A percentile compares a stretch with the other conserved stretches of the same genome.
phyloP scores from a whole-genome alignment of 306 rosid genomes.

The Glycyrrhiza uralensis region DNA sequence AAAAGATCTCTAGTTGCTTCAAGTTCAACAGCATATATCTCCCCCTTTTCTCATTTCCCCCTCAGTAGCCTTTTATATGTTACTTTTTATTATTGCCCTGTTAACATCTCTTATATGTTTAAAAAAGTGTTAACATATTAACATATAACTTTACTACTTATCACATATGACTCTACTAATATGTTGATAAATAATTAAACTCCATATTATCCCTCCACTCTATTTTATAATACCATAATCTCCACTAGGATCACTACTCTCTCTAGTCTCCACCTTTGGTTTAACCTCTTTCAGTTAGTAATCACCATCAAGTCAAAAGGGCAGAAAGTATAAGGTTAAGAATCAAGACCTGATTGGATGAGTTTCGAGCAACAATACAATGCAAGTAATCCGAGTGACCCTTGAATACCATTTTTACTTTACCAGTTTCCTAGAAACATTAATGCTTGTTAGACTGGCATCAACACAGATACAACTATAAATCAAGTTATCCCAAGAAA shows the following conservation, averaged over 20 bases:
- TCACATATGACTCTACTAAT: no score
- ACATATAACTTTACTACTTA: neutral
- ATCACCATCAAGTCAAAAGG: conserved; percentile 10
- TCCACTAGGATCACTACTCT: neutral
- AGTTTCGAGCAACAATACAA: conserved; percentile 76
- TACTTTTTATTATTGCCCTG: neutral
- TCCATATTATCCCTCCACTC: neutral
- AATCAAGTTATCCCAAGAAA: conserved; percentile 12
- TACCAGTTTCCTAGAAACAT: conserved; percentile 63
- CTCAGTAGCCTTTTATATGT: neutral
- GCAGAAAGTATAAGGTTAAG: conserved; percentile 14
- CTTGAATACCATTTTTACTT: conserved; percentile 70
- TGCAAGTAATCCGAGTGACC: conserved; percentile 92
- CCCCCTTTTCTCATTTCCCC: neutral
- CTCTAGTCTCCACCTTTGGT: neutral
- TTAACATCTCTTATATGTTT: neutral
- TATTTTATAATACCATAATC: neutral
- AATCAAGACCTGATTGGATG: conserved; percentile 66
- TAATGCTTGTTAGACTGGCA: conserved; percentile 20
- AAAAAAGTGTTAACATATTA: conserved; percentile 1
- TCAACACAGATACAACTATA: conserved; percentile 1
- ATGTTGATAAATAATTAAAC: neutral
- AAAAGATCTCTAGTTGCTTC: neutral
- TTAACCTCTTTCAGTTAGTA: neutral
- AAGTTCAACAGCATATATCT: neutral